Evolutionary conservation across 2,329 filamentous ascomycete species (phyloP).

Genomic region (Verruconis gallopava): DNA sequence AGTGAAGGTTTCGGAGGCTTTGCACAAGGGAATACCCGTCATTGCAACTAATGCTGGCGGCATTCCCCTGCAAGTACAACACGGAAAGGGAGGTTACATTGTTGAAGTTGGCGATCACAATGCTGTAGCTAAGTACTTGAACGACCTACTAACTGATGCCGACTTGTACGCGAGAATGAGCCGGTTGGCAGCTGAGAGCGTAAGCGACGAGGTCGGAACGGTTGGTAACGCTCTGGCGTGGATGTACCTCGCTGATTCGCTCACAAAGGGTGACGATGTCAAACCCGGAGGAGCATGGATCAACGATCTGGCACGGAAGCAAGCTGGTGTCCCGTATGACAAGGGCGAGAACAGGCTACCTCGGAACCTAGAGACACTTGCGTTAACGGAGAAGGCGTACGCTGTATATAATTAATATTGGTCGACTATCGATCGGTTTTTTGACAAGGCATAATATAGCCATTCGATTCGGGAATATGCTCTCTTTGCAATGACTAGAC

Average conservation of each 20-base stretch:
- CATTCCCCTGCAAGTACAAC: conserved; percentile 64
- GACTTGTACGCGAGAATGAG: conserved; percentile 57
- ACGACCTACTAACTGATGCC: conserved; percentile 52
- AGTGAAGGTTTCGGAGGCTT: conserved; percentile 72
- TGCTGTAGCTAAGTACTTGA: conserved; percentile 53
- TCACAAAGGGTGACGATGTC: conserved; percentile 44
- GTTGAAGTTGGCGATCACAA: conserved; percentile 59
- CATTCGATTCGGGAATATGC: too few relatives aligned
- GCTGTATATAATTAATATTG: too few relatives aligned
- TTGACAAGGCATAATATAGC: too few relatives aligned
- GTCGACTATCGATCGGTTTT: too few relatives aligned
- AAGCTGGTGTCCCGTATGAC: conserved; percentile 46
- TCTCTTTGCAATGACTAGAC: too few relatives aligned
- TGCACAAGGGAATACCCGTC: conserved; percentile 67
- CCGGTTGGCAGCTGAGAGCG: conserved; percentile 47
- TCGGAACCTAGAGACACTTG: too few relatives aligned
- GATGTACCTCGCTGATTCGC: conserved; percentile 62
- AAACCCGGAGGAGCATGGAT: conserved; percentile 54
- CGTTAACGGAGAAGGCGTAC: too few relatives aligned
- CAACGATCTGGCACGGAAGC: conserved; percentile 58
- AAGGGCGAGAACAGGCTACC: conserved; percentile 29
- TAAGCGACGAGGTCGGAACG: conserved; percentile 71
- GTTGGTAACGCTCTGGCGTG: conserved; percentile 65
- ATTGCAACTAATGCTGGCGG: conserved; percentile 67
- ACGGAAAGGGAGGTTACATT: conserved; percentile 59